phyloP scores from a whole-genome alignment of 192 early-diverging fungal genomes.

The Anaeromyces robustus region DNA sequence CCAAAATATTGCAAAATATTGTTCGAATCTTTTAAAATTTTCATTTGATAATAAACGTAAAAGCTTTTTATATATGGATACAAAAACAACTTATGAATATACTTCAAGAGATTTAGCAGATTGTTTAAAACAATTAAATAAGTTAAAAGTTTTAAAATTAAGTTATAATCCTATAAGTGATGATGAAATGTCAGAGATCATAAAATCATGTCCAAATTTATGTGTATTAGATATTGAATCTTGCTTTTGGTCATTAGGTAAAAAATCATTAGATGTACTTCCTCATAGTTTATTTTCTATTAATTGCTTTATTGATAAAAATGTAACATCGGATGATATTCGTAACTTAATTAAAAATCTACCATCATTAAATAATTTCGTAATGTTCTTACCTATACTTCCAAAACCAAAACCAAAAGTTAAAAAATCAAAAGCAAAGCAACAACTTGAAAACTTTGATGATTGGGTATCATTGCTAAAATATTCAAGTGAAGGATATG shows the following conservation, averaged over 20 bases:
- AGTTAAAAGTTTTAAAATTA: background rate
- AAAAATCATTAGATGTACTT: background rate
- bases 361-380: background rate
- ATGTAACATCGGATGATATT: background rate
- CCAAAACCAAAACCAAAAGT: background rate
- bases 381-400: background rate
- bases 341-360: background rate
- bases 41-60: background rate
- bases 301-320: background rate
- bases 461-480: background rate
- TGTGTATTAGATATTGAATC: background rate
- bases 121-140: background rate
- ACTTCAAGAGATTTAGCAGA: background rate
- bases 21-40: background rate
- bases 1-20: background rate
- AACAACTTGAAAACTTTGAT: background rate
- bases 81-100: background rate
- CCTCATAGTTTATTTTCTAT: background rate
- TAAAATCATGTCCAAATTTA: background rate
- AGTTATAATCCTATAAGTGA: background rate
- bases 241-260: background rate
- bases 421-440: background rate
- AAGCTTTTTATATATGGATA: background rate
- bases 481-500: background rate
- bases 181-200: background rate